phyloP scores from a whole-genome alignment of 805 yeast species.

The Metschnikowia drakensbergensis region DNA sequence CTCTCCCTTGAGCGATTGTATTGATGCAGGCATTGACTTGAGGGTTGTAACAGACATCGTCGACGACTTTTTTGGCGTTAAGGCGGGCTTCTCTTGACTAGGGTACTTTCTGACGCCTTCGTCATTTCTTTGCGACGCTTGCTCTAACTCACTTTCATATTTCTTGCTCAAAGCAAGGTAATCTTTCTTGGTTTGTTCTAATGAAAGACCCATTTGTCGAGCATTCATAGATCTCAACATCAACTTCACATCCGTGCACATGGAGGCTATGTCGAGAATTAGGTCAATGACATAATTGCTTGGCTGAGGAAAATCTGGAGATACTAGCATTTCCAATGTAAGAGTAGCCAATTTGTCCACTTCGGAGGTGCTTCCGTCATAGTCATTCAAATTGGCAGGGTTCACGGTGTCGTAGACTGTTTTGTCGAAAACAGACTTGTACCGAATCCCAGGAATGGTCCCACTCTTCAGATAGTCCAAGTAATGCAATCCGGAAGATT shows the following conservation, averaged over 20 bases:
- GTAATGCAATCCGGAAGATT: conserved; percentile 29
- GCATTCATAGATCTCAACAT: conserved; percentile 55
- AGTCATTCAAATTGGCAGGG: conserved; percentile 17
- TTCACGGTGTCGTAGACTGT: conserved; percentile 11
- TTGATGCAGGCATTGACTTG: conserved; percentile 1
- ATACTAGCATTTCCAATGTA: conserved; percentile 55
- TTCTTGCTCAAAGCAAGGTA: conserved; percentile 15
- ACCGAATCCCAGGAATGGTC: conserved; percentile 26
- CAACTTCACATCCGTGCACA: conserved; percentile 61
- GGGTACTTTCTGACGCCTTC: conserved; percentile 20
- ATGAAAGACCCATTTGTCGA: conserved; percentile 43
- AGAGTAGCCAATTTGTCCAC: conserved; percentile 12
- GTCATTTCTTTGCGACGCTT: conserved; percentile 10
- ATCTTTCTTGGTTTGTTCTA: conserved; percentile 24
- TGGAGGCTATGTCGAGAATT: conserved; percentile 57
- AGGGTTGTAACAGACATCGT: conserved; percentile 10
- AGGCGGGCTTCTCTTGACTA: conserved; percentile 20
- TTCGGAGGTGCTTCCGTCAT: conserved; percentile 12
- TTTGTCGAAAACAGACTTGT: conserved; percentile 37
- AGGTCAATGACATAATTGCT: conserved; percentile 52
- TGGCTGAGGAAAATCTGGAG: conserved; percentile 54
- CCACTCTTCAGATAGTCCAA: conserved; percentile 24
- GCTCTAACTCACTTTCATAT: conserved; percentile 15
- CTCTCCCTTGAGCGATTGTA: neutral
- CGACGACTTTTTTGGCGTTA: conserved; percentile 3